Conservation (phyloP, 129 eudicot species). For the sunflower (Helianthus annuus) region HanXRQr2.0-SUNRISE NC_035442.2:135191437-135191936, state of each 20-base stretch:
- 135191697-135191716: background rate
- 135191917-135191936: slow-evolving; percentile 12
- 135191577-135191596: no score
- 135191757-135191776: no score
- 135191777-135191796: background rate
- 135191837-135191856: slow-evolving; percentile 8
- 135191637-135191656: no score
- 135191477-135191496: background rate
- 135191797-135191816: background rate
- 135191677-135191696: background rate
- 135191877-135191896: slow-evolving; percentile 15
- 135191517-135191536: background rate
- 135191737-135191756: background rate
- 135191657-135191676: no score
- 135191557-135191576: no score
- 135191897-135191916: slow-evolving; percentile 1
- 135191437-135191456: background rate
- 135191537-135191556: background rate
- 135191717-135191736: background rate
- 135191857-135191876: slow-evolving; percentile 1
- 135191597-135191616: no score
- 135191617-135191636: no score
- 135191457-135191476: background rate
- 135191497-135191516: background rate
- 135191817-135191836: background rate